Evolutionary conservation across 768 basidiomycete species (phyloP).

Genomic region (Tricholoma matsutake): DNA sequence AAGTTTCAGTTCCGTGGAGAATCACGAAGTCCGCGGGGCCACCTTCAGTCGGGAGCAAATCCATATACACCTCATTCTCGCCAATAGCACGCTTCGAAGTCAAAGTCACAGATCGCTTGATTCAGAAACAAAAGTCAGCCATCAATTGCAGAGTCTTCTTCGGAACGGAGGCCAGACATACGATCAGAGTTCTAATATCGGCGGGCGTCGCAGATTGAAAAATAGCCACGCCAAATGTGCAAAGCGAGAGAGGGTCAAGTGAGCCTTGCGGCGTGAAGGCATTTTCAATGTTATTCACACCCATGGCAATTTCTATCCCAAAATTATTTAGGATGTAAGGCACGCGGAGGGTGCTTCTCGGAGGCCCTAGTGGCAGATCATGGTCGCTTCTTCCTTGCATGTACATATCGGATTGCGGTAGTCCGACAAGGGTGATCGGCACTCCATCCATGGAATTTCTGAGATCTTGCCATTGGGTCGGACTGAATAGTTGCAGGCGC

Average conservation of each 20-base stretch:
- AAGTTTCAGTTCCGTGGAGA: slow-evolving; percentile 43
- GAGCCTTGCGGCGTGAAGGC: slow-evolving; percentile 69
- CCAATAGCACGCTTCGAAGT: slow-evolving; percentile 53
- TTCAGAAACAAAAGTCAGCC: slow-evolving; percentile 9
- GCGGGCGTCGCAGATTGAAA: slow-evolving; percentile 54
- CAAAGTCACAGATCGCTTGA: slow-evolving; percentile 49
- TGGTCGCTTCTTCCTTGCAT: slow-evolving; percentile 53
- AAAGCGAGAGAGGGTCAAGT: slow-evolving; percentile 57
- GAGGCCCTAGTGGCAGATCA: slow-evolving; percentile 37
- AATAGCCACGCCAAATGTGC: slow-evolving; percentile 53
- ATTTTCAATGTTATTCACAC: slow-evolving; percentile 65
- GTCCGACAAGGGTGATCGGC: slow-evolving; percentile 51
- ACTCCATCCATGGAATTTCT: slow-evolving; percentile 38
- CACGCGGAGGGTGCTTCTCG: slow-evolving; percentile 54
- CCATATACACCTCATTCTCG: slow-evolving; percentile 16
- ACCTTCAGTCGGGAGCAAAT: slow-evolving; percentile 36
- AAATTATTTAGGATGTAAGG: slow-evolving; percentile 43
- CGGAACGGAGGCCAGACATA: slow-evolving; percentile 17
- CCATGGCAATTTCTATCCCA: slow-evolving; percentile 49
- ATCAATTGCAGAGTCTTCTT: background rate
- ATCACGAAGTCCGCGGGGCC: slow-evolving; percentile 58
- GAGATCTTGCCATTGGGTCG: slow-evolving; percentile 43
- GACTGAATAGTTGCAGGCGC: slow-evolving; percentile 49
- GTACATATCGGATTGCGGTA: slow-evolving; percentile 66
- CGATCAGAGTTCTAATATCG: slow-evolving; percentile 47